Evolutionary conservation across 495 filamentous ascomycete genomes (phyloP).

Genomic region (Aspergillus olivimuriae): DNA sequence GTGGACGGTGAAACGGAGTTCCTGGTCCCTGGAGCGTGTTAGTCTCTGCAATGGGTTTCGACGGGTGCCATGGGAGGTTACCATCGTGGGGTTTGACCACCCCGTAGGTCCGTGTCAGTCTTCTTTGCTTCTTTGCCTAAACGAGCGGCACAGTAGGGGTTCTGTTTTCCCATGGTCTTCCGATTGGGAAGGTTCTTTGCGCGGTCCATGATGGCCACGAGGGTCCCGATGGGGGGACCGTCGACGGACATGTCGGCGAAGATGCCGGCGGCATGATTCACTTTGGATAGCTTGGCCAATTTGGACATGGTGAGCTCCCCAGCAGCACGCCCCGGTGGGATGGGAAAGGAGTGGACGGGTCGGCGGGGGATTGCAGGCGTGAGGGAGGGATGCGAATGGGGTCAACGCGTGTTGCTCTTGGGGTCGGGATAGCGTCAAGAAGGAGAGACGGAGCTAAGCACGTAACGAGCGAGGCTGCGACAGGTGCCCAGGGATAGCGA

Average conservation of each 20-base stretch:
- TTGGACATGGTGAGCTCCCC: slow-evolving; percentile 26
- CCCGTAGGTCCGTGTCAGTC: slow-evolving; percentile 87
- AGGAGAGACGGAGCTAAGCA: too few relatives aligned
- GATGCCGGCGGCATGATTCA: slow-evolving; percentile 82
- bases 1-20: slow-evolving; percentile 91
- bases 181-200: slow-evolving; percentile 95
- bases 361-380: too few relatives aligned
- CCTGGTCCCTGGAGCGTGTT: slow-evolving; percentile 71
- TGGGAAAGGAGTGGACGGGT: not conserved
- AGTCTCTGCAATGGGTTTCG: not conserved
- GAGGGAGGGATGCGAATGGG: too few relatives aligned
- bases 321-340: too few relatives aligned
- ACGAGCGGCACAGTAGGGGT: slow-evolving; percentile 91
- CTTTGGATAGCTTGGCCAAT: slow-evolving; percentile 24
- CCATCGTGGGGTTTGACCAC: slow-evolving; percentile 95
- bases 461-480: too few relatives aligned
- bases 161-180: slow-evolving; percentile 96
- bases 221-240: slow-evolving; percentile 86
- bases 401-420: too few relatives aligned
- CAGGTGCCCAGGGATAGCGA: too few relatives aligned
- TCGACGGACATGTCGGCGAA: slow-evolving; percentile 94
- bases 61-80: slow-evolving; percentile 25
- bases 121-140: slow-evolving; percentile 97
- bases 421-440: too few relatives aligned
- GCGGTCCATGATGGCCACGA: slow-evolving; percentile 86